These are phyloP conservation scores for Lasiodiplodia theobromae DNA, from an alignment of 2,329 filamentous ascomycete genomes.

Conservation along the genomic window DNA sequence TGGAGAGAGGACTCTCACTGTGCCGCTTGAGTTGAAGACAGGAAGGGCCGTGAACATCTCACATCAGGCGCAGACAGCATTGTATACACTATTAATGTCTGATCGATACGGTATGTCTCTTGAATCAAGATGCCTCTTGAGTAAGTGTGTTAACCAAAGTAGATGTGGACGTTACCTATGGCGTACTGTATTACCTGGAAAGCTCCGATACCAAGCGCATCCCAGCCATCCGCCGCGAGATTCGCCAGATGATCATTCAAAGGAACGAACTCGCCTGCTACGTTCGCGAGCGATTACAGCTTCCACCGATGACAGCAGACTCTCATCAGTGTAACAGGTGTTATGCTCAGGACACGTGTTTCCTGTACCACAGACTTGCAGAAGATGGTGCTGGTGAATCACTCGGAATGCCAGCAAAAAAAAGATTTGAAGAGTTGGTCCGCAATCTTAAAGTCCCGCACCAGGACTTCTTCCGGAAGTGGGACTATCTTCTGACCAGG, in stretches of 20 bases:
- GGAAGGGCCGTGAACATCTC: constrained; percentile 78
- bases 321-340: constrained; percentile 84
- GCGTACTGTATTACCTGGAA: constrained; percentile 94
- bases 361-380: constrained; percentile 89
- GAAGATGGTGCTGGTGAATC: constrained; percentile 83
- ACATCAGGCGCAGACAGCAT: constrained; percentile 90
- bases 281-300: constrained; percentile 78
- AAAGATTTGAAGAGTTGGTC: constrained; percentile 82
- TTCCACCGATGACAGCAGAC: constrained; percentile 86
- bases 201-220: constrained; percentile 85
- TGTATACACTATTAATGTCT: constrained; percentile 91
- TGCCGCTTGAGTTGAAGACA: constrained; percentile 95
- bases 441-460: constrained; percentile 77
- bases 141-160: constrained; percentile 32
- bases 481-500: constrained; percentile 91
- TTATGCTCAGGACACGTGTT: constrained; percentile 90
- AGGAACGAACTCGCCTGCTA: constrained; percentile 88
- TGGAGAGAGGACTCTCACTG: constrained; percentile 74
- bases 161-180: constrained; percentile 89
- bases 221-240: constrained; percentile 82
- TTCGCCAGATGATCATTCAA: constrained; percentile 96
- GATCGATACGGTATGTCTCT: constrained; percentile 75
- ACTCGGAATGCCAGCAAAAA: constrained; percentile 79
- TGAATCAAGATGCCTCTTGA: neutral
- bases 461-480: constrained; percentile 87